Evolutionary conservation across 2,329 filamentous ascomycete species (phyloP).

Genomic region (Fusarium sp.): DNA sequence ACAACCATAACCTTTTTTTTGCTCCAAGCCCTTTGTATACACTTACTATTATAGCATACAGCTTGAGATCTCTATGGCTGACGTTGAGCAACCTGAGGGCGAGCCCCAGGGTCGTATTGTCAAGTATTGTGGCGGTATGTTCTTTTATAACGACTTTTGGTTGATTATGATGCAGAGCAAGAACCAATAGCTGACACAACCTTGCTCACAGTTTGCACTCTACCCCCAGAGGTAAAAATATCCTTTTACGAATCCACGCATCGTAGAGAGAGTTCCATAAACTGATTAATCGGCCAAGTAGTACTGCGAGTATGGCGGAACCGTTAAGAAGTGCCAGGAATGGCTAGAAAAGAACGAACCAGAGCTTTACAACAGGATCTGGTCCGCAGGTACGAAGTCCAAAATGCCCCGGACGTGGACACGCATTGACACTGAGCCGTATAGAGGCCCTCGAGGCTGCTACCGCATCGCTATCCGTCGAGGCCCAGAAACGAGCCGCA

Average conservation of each 20-base stretch:
- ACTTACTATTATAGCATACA: not conserved
- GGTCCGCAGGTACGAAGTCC: constrained; percentile 77
- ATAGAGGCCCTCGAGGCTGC: constrained; percentile 84
- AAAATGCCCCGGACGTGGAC: not conserved
- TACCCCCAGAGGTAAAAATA: constrained; percentile 69
- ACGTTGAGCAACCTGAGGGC: constrained; percentile 59
- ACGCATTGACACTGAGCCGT: constrained; percentile 2
- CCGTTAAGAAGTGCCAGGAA: constrained; percentile 95
- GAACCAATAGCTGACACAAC: constrained; percentile 23
- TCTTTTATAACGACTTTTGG: not conserved
- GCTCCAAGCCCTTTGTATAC: constrained; percentile 5
- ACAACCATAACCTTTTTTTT: constrained; percentile 32
- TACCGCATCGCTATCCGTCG: constrained; percentile 85
- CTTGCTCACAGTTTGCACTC: constrained; percentile 64
- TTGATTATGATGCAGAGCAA: constrained; percentile 4
- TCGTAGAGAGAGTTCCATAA: constrained; percentile 13
- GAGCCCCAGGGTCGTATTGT: constrained; percentile 64
- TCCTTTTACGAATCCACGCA: constrained; percentile 1
- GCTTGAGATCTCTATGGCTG: constrained; percentile 57
- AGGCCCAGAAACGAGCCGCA: constrained; percentile 92
- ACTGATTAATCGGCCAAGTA: constrained; percentile 55
- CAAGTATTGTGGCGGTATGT: constrained; percentile 68
- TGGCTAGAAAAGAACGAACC: constrained; percentile 85
- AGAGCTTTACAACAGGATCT: constrained; percentile 79
- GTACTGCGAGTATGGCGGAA: constrained; percentile 99